These are phyloP conservation scores for Russula olivacea DNA, from an alignment of 768 basidiomycete species.

Conservation along the genomic window DNA sequence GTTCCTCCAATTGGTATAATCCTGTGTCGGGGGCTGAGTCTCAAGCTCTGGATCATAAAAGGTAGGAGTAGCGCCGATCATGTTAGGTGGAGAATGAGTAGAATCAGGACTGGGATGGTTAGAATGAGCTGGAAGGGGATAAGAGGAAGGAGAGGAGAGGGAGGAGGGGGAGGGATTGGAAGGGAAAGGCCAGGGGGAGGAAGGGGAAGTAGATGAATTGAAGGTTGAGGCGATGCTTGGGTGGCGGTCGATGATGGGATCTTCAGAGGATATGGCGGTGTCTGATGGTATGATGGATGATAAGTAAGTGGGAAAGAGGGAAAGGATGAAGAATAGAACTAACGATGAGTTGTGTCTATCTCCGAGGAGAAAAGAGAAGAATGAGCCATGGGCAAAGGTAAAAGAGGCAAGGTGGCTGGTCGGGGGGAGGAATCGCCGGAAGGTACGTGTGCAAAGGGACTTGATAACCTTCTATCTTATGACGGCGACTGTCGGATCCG, in stretches of 20 bases:
- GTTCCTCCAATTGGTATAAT: slow-evolving; percentile 16
- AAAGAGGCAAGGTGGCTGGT: neutral
- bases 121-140: neutral
- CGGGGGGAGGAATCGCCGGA: slow-evolving; percentile 17
- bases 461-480: too few relatives aligned
- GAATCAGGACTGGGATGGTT: slow-evolving; percentile 3
- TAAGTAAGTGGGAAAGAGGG: neutral
- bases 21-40: slow-evolving; percentile 4
- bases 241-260: neutral
- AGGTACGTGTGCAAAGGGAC: neutral
- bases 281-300: neutral
- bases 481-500: neutral
- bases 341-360: slow-evolving; percentile 1
- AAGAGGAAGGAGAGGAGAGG: slow-evolving; percentile 3
- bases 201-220: neutral
- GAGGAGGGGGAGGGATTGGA: slow-evolving; percentile 7
- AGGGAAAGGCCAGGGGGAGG: slow-evolving; percentile 2
- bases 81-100: slow-evolving; percentile 7
- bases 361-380: neutral
- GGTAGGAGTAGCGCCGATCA: slow-evolving; percentile 27
- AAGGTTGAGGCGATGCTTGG: slow-evolving; percentile 1
- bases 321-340: neutral
- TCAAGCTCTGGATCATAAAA: slow-evolving; percentile 25
- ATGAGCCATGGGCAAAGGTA: neutral
- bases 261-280: slow-evolving; percentile 3